Evolutionary conservation across 139 green algal species (phyloP), one percentile per base, ranked within the genome.

Genomic region (Chlamydomonas applanata): DNA sequence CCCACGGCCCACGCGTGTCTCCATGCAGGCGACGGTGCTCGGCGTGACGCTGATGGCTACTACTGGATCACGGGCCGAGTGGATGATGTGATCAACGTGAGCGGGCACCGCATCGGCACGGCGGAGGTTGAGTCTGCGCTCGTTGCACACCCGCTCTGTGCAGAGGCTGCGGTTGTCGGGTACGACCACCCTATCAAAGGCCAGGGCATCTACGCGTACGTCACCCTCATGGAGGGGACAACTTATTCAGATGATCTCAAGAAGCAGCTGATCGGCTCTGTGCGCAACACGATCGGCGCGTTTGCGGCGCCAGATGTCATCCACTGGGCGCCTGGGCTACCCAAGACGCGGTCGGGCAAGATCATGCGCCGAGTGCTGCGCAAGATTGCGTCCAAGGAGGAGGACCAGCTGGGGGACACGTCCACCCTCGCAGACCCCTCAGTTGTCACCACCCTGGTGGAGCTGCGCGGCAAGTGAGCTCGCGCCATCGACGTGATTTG

Each of bases 41-140:
- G 88, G 19, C 69, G 81, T 16, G 83, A 92, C 60, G 75, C 60
- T 2, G 90, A 95, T 59, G 89, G 90, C 17, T 94, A 93, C 82
- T 90, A 88, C 66, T 94, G 90, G 89, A 91, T 95, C 73, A 94
- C 89, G 32, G 89, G 89, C n/a, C 85, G 95, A 32, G 95, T 98
- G 63, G 94, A 98, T 78, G 94, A 98, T 75, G 94, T 98, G 94
- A 94, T 95, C 83, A 97, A 97, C 71, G 93, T 98, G 22, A 91
- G 77, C 22, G 95, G 95, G 22, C 95, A 99, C 84, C 88, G 84
- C 32, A 93, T 99, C 33, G 95, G 95, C 54, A 97, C 95, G 0
- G 95, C 95, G 0, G 95, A 99, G 86, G 94, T 99, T 76, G 95
- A 99, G 87, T 85, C 59, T 46, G 95, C 95, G 40, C 85, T 99